Percentiles rank a stretch among this genome's conserved stretches.
Evolutionary conservation across 2,329 filamentous ascomycete genomes (phyloP).

Genomic region (Ustulina deusta): DNA sequence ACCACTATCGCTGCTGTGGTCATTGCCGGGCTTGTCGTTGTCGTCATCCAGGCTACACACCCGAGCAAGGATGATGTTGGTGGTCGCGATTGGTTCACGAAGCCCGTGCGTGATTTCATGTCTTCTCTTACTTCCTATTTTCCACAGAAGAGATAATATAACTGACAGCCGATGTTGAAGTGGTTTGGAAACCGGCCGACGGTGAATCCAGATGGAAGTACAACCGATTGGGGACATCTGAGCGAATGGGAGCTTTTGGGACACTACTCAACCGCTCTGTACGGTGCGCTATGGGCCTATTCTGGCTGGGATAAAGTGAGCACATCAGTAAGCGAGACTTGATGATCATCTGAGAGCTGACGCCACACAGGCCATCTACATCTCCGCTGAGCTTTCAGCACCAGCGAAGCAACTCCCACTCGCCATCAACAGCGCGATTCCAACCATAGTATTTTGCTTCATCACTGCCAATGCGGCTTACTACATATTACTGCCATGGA

Average conservation of each 20-base stretch:
- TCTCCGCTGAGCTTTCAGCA: slow-evolving; percentile 64
- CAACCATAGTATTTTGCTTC: slow-evolving; percentile 70
- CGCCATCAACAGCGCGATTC: slow-evolving; percentile 71
- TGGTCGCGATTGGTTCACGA: slow-evolving; percentile 64
- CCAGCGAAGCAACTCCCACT: slow-evolving; percentile 68
- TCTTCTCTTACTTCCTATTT: not conserved
- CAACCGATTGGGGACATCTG: slow-evolving; percentile 62
- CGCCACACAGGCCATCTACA: slow-evolving; percentile 62
- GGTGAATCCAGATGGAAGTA: slow-evolving; percentile 61
- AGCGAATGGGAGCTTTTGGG: slow-evolving; percentile 70
- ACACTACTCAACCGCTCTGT: slow-evolving; percentile 70
- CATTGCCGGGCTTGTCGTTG: slow-evolving; percentile 61
- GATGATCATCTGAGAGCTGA: not conserved
- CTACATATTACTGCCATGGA: slow-evolving; percentile 72
- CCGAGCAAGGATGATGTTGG: slow-evolving; percentile 56
- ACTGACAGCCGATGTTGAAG: slow-evolving; percentile 11
- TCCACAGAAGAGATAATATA: not conserved
- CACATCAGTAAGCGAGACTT: not conserved
- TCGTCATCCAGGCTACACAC: slow-evolving; percentile 55
- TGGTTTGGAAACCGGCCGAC: slow-evolving; percentile 68
- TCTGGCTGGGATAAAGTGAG: slow-evolving; percentile 74
- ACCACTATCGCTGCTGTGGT: slow-evolving; percentile 62
- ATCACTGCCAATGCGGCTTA: slow-evolving; percentile 71
- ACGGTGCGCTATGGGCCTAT: slow-evolving; percentile 73
- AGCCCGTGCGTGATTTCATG: slow-evolving; percentile 45